Base-by-base conservation (phyloP, 2,329 filamentous ascomycete species). In the Pseudofabraea citricarpa region DNA sequence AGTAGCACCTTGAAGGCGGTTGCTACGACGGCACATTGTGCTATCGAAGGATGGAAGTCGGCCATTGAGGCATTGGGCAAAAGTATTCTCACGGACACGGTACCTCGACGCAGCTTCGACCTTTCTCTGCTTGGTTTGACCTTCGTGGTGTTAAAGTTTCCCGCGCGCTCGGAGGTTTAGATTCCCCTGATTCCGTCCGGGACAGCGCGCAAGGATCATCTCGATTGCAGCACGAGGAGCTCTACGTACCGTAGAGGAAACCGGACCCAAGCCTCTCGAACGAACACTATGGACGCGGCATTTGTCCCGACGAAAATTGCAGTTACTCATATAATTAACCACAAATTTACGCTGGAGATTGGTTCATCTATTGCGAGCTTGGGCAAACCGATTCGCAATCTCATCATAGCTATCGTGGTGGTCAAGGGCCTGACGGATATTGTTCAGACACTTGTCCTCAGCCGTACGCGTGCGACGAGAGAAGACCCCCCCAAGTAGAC, bases 1-100 rank as follows among this genome's bases (percentile, higher is more conserved):
- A 97, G 75, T 47, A 97, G 80, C 49, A 96, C 73, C 71, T 97
- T 97, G 65, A 97, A 80, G 24, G 90, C 89, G 19, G 87, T 85
- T 44, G 90, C 85, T 53, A 94, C 83, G 54, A 95, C 69, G 54
- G 89, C 88, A 73, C 85, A 90, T 71, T 96, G 90, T 64, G 81
- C 72, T 65, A 97, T 75, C n/a, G 90, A 87, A 44, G 93, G 93
- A 64, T 90, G 90, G 43, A 81, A 67, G 52, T 91, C 87, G 60
- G 82, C 75, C 89, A 95, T 95, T 59, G 57, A 56, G 51, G 47
- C 57, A 60, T 16, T 35, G n/a, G n/a, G n/a, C n/a, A n/a, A n/a
- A n/a, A n/a, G n/a, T n/a, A n/a, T n/a, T n/a, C n/a, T n/a, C n/a
- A n/a, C n/a, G n/a, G n/a, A n/a, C n/a, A n/a, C n/a, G n/a, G n/a